Conservation (phyloP, 257 asterid species). For the Solanum pinnatisectum region DNA sequence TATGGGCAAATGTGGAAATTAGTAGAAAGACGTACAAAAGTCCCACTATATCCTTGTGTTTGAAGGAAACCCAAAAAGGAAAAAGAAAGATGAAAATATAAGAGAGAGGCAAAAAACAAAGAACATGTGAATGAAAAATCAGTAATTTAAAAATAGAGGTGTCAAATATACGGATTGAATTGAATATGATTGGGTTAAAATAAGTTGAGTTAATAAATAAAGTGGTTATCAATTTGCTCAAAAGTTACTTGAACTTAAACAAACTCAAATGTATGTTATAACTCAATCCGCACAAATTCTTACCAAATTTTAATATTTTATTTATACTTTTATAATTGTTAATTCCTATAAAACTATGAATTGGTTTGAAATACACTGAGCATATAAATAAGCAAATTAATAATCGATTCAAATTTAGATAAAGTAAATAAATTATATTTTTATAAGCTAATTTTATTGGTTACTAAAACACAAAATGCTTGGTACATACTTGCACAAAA, state of each 20-base stretch:
- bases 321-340: too few species aligned
- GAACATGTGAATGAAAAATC: not conserved
- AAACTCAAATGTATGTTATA: not conserved
- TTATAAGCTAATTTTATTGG: not conserved
- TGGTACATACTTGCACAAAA: not conserved
- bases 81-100: not conserved
- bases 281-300: not conserved
- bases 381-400: not conserved
- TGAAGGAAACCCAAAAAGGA: not conserved
- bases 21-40: not conserved
- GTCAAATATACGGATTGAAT: not conserved
- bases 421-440: not conserved
- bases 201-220: not conserved
- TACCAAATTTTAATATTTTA: too few species aligned
- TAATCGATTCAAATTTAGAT: not conserved
- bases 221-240: rapidly evolving
- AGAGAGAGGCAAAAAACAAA: not conserved
- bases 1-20: not conserved
- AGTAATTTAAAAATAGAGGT: not conserved
- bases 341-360: too few species aligned
- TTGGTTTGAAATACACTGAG: not conserved
- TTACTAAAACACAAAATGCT: not conserved
- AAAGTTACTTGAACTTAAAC: not conserved
- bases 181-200: rapidly evolving
- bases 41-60: not conserved